Percentiles rank a stretch among this genome's conserved stretches.
Evolutionary conservation across 2,329 filamentous ascomycete species (phyloP).

Genomic region (Penicillium rolfsii): DNA sequence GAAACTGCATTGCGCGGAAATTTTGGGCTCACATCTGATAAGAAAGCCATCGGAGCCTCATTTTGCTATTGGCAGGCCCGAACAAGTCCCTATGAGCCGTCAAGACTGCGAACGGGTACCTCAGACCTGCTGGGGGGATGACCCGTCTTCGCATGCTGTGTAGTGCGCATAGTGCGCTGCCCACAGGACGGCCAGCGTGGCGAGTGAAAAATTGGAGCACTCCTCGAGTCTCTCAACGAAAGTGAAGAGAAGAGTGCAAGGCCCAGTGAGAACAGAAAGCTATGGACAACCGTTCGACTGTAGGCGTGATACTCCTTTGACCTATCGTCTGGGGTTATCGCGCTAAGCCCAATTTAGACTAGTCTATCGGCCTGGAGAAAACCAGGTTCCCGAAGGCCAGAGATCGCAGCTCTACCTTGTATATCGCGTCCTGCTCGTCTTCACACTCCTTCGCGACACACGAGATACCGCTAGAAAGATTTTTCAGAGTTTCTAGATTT

Average conservation of each 20-base stretch:
- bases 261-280: not conserved
- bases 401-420: constrained; percentile 17
- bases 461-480: not conserved
- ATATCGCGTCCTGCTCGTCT: constrained; percentile 11
- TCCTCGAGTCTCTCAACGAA: not conserved
- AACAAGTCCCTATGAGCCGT: constrained; percentile 8
- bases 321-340: not conserved
- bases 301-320: not conserved
- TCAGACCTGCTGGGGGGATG: constrained; percentile 27
- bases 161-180: constrained; percentile 26
- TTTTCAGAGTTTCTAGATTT: not conserved
- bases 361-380: constrained; percentile 19
- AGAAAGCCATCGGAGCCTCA: not conserved
- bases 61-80: not conserved
- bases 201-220: not conserved
- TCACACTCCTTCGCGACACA: not conserved
- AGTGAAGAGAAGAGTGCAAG: not conserved
- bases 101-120: constrained; percentile 15
- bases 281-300: not conserved
- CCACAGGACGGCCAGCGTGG: not conserved
- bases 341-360: constrained; percentile 17
- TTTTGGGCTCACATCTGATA: constrained; percentile 6
- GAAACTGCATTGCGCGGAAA: not conserved
- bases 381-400: constrained; percentile 18
- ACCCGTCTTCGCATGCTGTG: constrained; percentile 29